Percentiles rank a stretch among this genome's conserved stretches.
Conservation (phyloP, 2,329 filamentous ascomycete species). For the Diaporthe vaccinii region DNA sequence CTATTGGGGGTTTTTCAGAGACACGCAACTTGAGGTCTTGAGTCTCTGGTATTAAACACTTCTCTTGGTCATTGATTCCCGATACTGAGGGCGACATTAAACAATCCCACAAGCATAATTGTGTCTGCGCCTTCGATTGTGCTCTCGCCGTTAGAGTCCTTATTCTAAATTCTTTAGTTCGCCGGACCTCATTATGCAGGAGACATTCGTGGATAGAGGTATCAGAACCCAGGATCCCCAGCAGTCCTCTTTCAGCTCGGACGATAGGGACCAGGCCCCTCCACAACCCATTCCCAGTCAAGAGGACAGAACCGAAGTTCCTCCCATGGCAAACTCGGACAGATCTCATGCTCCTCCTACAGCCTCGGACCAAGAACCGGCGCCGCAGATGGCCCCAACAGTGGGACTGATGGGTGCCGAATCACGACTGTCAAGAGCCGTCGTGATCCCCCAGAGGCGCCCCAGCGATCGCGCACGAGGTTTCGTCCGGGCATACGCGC, state of each 20-base stretch:
- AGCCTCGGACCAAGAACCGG: too few species aligned
- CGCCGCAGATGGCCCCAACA: background rate
- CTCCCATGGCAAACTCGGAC: too few species aligned
- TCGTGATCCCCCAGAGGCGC: background rate
- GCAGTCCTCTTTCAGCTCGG: background rate
- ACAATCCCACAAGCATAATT: background rate
- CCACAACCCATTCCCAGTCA: background rate
- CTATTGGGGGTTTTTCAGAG: accelerated
- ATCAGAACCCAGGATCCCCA: background rate
- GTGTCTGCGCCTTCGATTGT: background rate
- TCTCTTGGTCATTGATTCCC: background rate
- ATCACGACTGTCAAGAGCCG: background rate
- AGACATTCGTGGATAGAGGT: too few species aligned
- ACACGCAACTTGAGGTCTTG: background rate
- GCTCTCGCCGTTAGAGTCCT: background rate
- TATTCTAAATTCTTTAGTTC: background rate
- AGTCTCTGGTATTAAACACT: background rate
- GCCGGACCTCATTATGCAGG: background rate
- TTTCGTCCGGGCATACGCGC: background rate
- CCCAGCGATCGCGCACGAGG: background rate
- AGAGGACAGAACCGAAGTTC: too few species aligned
- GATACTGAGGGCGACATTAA: background rate
- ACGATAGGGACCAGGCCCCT: background rate
- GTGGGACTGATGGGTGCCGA: background rate
- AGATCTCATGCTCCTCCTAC: too few species aligned